phyloP scores from a whole-genome alignment of 2,329 filamentous ascomycete genomes.

The Macrophomina tecta region DNA sequence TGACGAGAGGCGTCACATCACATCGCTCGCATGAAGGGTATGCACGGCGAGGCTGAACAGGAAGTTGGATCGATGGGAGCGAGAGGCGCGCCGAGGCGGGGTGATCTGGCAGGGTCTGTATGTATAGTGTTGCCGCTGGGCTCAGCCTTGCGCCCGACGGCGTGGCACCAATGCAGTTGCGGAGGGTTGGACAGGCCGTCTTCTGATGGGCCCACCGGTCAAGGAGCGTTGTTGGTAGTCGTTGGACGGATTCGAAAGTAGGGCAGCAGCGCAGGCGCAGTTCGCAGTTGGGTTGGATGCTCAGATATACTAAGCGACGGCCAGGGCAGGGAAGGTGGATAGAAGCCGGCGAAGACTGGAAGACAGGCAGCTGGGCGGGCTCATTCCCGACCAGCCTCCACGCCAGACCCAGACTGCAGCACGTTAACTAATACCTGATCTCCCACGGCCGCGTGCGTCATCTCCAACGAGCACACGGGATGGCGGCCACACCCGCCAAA shows the following conservation, averaged over 20 bases:
- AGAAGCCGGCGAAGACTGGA: neutral
- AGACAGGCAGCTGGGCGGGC: neutral
- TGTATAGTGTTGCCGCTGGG: constrained; percentile 18
- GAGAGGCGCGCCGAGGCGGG: constrained; percentile 19
- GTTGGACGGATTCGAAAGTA: neutral
- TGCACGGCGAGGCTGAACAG: constrained; percentile 25
- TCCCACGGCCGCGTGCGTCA: constrained; percentile 20
- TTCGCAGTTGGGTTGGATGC: constrained; percentile 20
- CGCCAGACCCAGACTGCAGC: constrained; percentile 18
- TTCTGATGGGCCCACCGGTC: constrained; percentile 20
- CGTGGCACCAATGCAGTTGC: neutral
- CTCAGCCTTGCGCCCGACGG: constrained; percentile 22
- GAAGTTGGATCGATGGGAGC: constrained; percentile 11
- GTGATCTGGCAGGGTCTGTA: constrained; percentile 22
- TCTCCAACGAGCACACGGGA: constrained; percentile 19
- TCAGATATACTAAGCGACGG: constrained; percentile 7
- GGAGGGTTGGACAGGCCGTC: constrained; percentile 2
- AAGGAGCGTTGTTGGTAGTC: constrained; percentile 14
- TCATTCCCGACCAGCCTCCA: constrained; percentile 20
- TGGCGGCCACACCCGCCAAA: constrained; percentile 18
- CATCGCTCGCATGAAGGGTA: constrained; percentile 19
- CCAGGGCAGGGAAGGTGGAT: constrained; percentile 12
- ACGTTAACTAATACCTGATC: constrained; percentile 2
- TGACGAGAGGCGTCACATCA: constrained; percentile 18
- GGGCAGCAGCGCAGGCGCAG: constrained; percentile 21